A percentile compares a stretch with the other conserved stretches of the same genome.
These are phyloP conservation scores for Strigomonas oncopelti DNA, from an alignment of 208 protist species.

Conservation along the genomic window DNA sequence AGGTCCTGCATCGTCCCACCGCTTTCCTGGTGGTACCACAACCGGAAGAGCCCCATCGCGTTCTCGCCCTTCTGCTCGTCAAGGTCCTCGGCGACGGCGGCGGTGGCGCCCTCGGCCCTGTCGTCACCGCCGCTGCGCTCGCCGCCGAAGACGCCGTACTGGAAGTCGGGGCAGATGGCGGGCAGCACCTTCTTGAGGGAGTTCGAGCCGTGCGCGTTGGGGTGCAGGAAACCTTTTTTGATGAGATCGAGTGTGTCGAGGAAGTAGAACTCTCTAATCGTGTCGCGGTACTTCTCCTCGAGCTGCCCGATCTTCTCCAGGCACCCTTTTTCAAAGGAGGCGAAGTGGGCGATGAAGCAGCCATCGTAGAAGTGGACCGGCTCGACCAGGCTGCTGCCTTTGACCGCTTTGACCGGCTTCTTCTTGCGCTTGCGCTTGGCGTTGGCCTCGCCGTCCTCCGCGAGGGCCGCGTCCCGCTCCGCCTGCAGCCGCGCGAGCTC, in stretches of 20 bases:
- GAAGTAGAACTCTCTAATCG: conserved; percentile 83
- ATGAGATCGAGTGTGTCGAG: conserved; percentile 85
- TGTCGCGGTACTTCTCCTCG: conserved; percentile 67
- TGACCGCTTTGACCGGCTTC: conserved; percentile 37
- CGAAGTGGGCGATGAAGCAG: conserved; percentile 85
- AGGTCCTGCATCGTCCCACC: conserved; percentile 75
- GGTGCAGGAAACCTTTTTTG: conserved; percentile 73
- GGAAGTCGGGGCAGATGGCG: conserved; percentile 79
- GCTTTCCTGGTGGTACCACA: conserved; percentile 87
- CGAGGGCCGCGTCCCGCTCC: conserved; percentile 20
- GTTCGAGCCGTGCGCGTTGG: conserved; percentile 82
- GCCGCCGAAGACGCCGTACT: conserved; percentile 81
- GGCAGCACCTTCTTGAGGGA: conserved; percentile 89
- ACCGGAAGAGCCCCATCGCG: conserved; percentile 82
- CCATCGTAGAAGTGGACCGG: conserved; percentile 76
- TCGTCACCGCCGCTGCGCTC: conserved; percentile 16
- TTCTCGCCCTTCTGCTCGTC: conserved; percentile 83
- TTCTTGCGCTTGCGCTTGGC: conserved; percentile 22
- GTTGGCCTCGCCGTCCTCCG: conserved; percentile 12
- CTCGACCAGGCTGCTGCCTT: conserved; percentile 33
- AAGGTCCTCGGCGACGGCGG: conserved; percentile 17
- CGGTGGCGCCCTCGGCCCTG: conserved; percentile 4
- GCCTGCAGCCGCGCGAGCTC: conserved; percentile 36
- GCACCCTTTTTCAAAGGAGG: conserved; percentile 86
- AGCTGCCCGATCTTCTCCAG: conserved; percentile 82